Conservation (phyloP, 1,139 yeast genomes). For the Tardiomyces depauwii region DNA sequence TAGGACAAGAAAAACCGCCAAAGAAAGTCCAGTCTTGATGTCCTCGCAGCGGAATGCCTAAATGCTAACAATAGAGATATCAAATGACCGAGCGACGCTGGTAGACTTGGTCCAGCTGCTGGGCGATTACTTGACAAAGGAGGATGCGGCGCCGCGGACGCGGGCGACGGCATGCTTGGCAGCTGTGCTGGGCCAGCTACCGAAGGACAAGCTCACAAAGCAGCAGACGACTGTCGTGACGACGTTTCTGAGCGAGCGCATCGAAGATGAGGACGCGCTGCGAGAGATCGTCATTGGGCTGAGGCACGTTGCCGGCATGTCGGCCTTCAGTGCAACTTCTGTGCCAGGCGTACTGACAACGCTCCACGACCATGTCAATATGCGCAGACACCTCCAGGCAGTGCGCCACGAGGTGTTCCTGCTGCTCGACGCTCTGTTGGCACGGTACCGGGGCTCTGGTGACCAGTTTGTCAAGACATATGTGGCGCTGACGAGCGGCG, state of each 20-base stretch:
- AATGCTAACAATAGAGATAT: neutral
- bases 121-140: conserved; percentile 58
- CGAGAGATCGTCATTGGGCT: conserved; percentile 47
- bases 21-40: too few species aligned
- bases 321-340: conserved; percentile 12
- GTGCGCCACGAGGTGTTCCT: conserved; percentile 51
- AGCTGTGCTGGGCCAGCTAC: conserved; percentile 34
- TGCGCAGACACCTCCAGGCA: conserved; percentile 53
- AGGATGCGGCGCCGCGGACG: conserved; percentile 42
- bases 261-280: conserved; percentile 52
- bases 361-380: conserved; percentile 40
- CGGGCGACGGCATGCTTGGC: conserved; percentile 50
- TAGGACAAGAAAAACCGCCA: neutral
- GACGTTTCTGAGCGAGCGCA: conserved; percentile 51
- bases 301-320: conserved; percentile 39
- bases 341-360: conserved; percentile 30
- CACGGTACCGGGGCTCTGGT: conserved; percentile 13
- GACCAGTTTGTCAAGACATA: conserved; percentile 44
- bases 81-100: conserved; percentile 30
- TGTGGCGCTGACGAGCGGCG: conserved; percentile 66
- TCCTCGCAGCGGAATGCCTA: too few species aligned
- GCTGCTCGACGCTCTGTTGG: conserved; percentile 32
- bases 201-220: conserved; percentile 33
- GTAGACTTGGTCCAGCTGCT: conserved; percentile 43
- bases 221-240: conserved; percentile 56